A percentile compares a stretch with the other conserved stretches of the same genome.
Evolutionary conservation across 1,284 basidiomycete species (phyloP).

Genomic region (Fomes fomentarius): DNA sequence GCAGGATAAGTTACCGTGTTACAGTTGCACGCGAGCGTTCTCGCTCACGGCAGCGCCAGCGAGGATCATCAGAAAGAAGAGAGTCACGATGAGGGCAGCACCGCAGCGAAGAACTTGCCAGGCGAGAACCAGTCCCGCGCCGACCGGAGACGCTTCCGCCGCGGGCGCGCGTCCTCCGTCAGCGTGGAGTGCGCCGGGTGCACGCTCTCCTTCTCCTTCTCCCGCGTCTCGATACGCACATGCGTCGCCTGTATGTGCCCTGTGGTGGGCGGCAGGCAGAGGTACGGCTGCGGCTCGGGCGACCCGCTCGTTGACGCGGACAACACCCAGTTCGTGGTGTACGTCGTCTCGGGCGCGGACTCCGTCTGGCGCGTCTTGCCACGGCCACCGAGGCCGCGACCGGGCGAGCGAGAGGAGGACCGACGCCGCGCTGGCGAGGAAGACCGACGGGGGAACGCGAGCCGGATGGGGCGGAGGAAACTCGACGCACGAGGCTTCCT

Average conservation of each 20-base stretch:
- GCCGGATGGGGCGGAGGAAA: conserved; percentile 43
- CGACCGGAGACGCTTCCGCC: conserved; percentile 48
- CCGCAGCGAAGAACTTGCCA: conserved; percentile 53
- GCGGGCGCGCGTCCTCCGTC: conserved; percentile 37
- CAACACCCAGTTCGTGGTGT: conserved; percentile 34
- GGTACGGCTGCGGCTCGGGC: conserved; percentile 29
- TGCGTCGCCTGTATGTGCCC: conserved; percentile 12
- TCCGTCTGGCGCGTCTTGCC: conserved; percentile 23
- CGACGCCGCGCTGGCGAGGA: conserved; percentile 32
- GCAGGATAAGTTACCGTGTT: conserved; percentile 17
- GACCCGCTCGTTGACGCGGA: conserved; percentile 32
- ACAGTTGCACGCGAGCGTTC: conserved; percentile 3
- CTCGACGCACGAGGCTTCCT: conserved; percentile 41
- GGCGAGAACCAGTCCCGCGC: conserved; percentile 63
- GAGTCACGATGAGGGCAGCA: conserved; percentile 40
- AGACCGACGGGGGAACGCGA: conserved; percentile 43
- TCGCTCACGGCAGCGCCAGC: conserved; percentile 10
- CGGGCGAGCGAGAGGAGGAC: conserved; percentile 38
- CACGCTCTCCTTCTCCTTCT: conserved; percentile 23
- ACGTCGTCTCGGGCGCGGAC: conserved; percentile 26
- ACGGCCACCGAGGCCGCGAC: conserved; percentile 12
- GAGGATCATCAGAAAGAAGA: conserved; percentile 6
- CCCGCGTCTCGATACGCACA: conserved; percentile 11
- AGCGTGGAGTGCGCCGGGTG: conserved; percentile 25
- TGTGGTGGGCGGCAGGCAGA: conserved; percentile 26